These are phyloP conservation scores for Bruguiera hainesii DNA, from an alignment of 441 rosid species.

Conservation along the genomic window DNA sequence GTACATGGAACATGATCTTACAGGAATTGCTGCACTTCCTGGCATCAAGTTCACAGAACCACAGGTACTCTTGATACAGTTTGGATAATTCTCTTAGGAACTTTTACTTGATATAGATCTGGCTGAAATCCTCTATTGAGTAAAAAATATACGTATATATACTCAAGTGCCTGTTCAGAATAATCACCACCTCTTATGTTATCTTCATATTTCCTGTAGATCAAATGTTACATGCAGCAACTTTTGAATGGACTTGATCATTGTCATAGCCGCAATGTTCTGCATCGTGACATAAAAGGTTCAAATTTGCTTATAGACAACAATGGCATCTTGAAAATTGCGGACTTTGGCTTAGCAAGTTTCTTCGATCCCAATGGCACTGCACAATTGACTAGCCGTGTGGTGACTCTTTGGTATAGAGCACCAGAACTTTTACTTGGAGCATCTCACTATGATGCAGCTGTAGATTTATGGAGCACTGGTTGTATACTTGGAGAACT, in stretches of 20 bases:
- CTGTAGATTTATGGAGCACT: conserved; percentile 90
- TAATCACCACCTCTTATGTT: conserved; percentile 9
- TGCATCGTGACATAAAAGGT: conserved; percentile 94
- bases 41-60: conserved; percentile 75
- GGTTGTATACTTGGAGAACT: conserved; percentile 94
- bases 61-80: conserved; percentile 51
- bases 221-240: conserved; percentile 95
- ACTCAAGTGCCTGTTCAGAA: too few species aligned
- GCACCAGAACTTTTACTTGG: conserved; percentile 97
- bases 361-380: conserved; percentile 52
- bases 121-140: too few species aligned
- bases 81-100: conserved; percentile 3
- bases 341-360: conserved; percentile 90
- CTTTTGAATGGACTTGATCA: conserved; percentile 93
- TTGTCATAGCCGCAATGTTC: conserved; percentile 75
- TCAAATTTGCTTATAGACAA: conserved; percentile 86
- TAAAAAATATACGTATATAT: too few species aligned
- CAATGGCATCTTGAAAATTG: conserved; percentile 81
- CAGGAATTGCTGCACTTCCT: conserved; percentile 81
- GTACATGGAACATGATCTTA: conserved; percentile 98
- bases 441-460: conserved; percentile 63
- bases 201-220: conserved; percentile 37
- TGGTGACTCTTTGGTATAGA: conserved; percentile 96
- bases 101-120: not conserved
- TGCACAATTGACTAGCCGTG: conserved; percentile 74